These are phyloP conservation scores for Emergomyces pasteurianus DNA, from an alignment of 2,329 filamentous ascomycete species.

Conservation along the genomic window DNA sequence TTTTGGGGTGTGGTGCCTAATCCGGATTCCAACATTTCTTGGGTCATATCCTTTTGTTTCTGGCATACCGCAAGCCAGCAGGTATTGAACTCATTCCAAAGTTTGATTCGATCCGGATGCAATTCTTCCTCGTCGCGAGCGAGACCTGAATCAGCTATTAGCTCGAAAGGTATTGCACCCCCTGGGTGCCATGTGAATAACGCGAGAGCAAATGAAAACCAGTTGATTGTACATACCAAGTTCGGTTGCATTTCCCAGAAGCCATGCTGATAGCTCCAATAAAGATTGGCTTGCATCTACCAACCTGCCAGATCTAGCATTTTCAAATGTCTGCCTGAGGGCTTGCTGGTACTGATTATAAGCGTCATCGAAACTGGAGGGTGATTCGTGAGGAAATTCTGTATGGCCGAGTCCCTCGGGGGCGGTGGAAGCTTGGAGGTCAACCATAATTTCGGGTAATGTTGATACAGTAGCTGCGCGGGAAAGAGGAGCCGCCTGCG, in stretches of 20 bases:
- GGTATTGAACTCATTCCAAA: slow-evolving; percentile 92
- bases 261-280: slow-evolving; percentile 53
- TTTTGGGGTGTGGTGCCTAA: slow-evolving; percentile 46
- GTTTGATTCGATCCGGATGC: slow-evolving; percentile 62
- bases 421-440: slow-evolving; percentile 28
- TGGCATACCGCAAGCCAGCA: slow-evolving; percentile 79
- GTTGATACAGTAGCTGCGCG: slow-evolving; percentile 39
- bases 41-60: slow-evolving; percentile 64
- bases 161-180: slow-evolving; percentile 15
- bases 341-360: slow-evolving; percentile 51
- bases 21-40: slow-evolving; percentile 47
- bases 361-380: slow-evolving; percentile 50
- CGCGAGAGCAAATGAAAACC: neutral
- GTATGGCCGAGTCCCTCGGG: slow-evolving; percentile 28
- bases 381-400: slow-evolving; percentile 17
- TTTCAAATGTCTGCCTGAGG: slow-evolving; percentile 55
- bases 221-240: slow-evolving; percentile 44
- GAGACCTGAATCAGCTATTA: slow-evolving; percentile 50
- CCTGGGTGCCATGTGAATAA: slow-evolving; percentile 6
- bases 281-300: slow-evolving; percentile 47
- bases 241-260: slow-evolving; percentile 52
- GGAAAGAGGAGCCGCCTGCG: slow-evolving; percentile 48
- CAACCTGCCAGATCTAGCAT: slow-evolving; percentile 52
- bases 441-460: slow-evolving; percentile 43
- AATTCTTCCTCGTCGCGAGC: slow-evolving; percentile 68